A percentile compares a stretch with the other conserved stretches of the same genome.
Evolutionary conservation across 2,329 filamentous ascomycete genomes (phyloP).

Genomic region (Verticillium nonalfalfae): DNA sequence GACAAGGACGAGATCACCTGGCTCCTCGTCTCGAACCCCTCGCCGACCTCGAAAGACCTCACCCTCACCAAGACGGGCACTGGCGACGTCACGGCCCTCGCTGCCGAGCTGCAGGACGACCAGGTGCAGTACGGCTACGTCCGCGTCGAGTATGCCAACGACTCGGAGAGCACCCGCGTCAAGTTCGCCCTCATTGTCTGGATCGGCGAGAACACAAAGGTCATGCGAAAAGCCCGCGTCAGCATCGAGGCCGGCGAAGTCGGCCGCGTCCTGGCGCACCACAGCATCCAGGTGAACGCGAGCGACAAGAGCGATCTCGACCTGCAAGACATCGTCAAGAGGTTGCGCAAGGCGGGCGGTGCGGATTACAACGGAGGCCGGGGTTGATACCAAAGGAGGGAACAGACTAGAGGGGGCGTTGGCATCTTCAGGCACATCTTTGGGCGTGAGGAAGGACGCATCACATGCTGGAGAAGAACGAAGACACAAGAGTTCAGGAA

Average conservation of each 20-base stretch:
- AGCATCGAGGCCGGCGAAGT: slow-evolving; percentile 61
- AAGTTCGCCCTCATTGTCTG: slow-evolving; percentile 65
- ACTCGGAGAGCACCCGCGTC: slow-evolving; percentile 60
- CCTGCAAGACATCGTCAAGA: slow-evolving; percentile 53
- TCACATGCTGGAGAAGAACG: too few species aligned
- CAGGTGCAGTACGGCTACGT: slow-evolving; percentile 63
- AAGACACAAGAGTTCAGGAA: not conserved
- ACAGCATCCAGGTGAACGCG: slow-evolving; percentile 59
- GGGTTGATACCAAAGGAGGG: slow-evolving; percentile 27
- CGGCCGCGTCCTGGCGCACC: slow-evolving; percentile 56
- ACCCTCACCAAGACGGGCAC: slow-evolving; percentile 49
- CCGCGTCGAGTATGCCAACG: slow-evolving; percentile 64
- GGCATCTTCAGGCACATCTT: not conserved
- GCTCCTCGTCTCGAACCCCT: slow-evolving; percentile 58
- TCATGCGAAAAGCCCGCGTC: slow-evolving; percentile 65
- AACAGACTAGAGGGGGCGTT: not conserved
- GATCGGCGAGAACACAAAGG: slow-evolving; percentile 59
- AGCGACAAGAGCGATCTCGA: slow-evolving; percentile 54
- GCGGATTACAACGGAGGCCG: slow-evolving; percentile 66
- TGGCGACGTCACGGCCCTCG: slow-evolving; percentile 55
- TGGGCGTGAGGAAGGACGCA: too few species aligned
- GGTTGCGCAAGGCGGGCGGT: slow-evolving; percentile 59
- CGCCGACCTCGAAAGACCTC: slow-evolving; percentile 49
- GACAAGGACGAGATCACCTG: slow-evolving; percentile 62
- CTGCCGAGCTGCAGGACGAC: slow-evolving; percentile 45